phyloP scores from a whole-genome alignment of 352 stramenopile genomes.

The Phytopythium sindhum region DNA sequence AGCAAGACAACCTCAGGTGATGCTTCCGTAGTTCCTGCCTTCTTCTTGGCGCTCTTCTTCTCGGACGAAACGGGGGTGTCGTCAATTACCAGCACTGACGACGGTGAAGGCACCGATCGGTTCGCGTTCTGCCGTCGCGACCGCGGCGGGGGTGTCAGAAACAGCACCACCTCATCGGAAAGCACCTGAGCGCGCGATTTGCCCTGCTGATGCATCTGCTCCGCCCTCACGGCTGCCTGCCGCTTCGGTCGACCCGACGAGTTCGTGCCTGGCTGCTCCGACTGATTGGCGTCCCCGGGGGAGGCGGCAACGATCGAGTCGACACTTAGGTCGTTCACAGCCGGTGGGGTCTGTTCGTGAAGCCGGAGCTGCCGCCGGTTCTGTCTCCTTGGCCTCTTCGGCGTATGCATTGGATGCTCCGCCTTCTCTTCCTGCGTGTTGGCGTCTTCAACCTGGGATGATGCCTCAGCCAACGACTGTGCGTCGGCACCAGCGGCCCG shows the following conservation, averaged over 20 bases:
- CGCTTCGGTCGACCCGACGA: constrained; percentile 50
- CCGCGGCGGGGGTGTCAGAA: constrained; percentile 30
- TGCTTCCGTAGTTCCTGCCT: background rate
- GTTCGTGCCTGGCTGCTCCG: constrained; percentile 8
- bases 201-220: constrained; percentile 39
- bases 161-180: constrained; percentile 21
- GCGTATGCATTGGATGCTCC: constrained; percentile 1
- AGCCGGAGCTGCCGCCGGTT: constrained; percentile 3
- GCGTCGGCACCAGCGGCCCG: background rate
- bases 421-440: constrained; percentile 5
- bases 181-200: constrained; percentile 26
- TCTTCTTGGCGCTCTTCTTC: constrained; percentile 5
- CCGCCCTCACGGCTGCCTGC: constrained; percentile 42
- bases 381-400: constrained; percentile 6
- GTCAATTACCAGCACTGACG: background rate
- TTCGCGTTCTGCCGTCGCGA: constrained; percentile 9
- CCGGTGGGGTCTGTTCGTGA: background rate
- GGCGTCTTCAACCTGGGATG: background rate
- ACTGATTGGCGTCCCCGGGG: background rate
- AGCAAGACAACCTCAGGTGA: background rate
- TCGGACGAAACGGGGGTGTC: background rate
- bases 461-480: background rate
- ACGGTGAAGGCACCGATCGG: constrained; percentile 4
- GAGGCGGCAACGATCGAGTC: constrained; percentile 4
- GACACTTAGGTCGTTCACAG: constrained; percentile 3